phyloP scores from a whole-genome alignment of 2,329 filamentous ascomycete species.

The Aspergillus uvarum region DNA sequence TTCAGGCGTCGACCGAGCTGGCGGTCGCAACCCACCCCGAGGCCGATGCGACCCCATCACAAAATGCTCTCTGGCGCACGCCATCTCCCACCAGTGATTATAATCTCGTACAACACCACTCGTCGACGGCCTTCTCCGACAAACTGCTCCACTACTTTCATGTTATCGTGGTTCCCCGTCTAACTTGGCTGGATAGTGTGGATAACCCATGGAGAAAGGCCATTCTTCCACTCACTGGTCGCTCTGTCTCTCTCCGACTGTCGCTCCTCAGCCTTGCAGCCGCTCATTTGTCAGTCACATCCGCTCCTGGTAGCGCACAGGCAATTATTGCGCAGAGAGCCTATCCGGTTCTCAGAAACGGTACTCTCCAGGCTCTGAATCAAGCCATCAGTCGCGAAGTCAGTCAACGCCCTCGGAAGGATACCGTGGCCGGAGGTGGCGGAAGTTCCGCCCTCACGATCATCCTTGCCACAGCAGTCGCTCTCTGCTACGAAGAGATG shows the following conservation, averaged over 20 bases:
- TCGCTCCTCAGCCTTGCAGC: conserved; percentile 23
- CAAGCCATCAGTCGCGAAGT: conserved; percentile 12
- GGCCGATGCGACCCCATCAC: neutral
- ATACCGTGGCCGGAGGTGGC: neutral
- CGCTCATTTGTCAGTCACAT: conserved; percentile 18
- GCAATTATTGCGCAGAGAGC: neutral
- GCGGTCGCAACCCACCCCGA: neutral
- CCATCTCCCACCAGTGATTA: neutral
- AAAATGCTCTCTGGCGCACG: neutral
- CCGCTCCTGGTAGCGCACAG: neutral
- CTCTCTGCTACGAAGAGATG: conserved; percentile 20
- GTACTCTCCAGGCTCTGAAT: conserved; percentile 8
- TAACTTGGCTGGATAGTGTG: conserved; percentile 27
- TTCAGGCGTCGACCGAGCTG: neutral
- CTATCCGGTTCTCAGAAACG: conserved; percentile 1
- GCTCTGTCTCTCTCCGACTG: conserved; percentile 21
- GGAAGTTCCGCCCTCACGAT: neutral
- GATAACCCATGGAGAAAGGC: conserved; percentile 27
- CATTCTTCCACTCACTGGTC: conserved; percentile 22
- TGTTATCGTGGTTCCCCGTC: conserved; percentile 18
- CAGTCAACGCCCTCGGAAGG: neutral
- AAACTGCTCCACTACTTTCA: conserved; percentile 25
- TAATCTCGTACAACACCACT: neutral
- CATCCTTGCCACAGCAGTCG: conserved; percentile 17
- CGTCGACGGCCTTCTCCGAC: conserved; percentile 7